Conservation (phyloP, 2,329 filamentous ascomycete species). For the Nemania sp. region DNA sequence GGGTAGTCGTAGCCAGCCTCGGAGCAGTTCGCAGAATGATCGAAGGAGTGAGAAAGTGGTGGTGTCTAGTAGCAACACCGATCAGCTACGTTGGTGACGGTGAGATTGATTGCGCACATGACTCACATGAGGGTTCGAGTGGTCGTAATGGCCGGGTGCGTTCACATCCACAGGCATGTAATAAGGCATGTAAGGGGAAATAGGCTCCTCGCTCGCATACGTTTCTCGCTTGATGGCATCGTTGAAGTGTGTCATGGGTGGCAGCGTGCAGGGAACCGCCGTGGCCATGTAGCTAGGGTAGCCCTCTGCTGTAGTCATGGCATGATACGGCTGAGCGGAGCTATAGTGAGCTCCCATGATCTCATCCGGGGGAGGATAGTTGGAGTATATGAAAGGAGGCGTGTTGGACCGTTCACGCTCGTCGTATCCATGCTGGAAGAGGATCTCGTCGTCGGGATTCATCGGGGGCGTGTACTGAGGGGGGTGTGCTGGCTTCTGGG, state of each 20-base stretch:
- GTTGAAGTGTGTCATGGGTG: slow-evolving; percentile 72
- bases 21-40: slow-evolving; percentile 73
- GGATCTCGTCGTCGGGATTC: slow-evolving; percentile 71
- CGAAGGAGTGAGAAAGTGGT: slow-evolving; percentile 79
- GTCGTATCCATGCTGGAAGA: slow-evolving; percentile 72
- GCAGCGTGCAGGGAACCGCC: slow-evolving; percentile 69
- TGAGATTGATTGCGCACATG: slow-evolving; percentile 59
- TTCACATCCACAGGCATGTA: slow-evolving; percentile 75
- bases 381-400: slow-evolving; percentile 75
- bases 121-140: slow-evolving; percentile 82
- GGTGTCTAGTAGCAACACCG: slow-evolving; percentile 72
- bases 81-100: slow-evolving; percentile 63
- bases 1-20: slow-evolving; percentile 74
- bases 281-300: slow-evolving; percentile 69
- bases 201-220: slow-evolving; percentile 67
- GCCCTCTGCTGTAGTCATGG: slow-evolving; percentile 63
- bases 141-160: slow-evolving; percentile 71
- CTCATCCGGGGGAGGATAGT: slow-evolving; percentile 76
- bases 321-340: slow-evolving; percentile 63
- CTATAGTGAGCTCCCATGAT: slow-evolving; percentile 71
- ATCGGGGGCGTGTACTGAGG: slow-evolving; percentile 73
- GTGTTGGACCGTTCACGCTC: slow-evolving; percentile 77
- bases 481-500: slow-evolving; percentile 58
- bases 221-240: slow-evolving; percentile 76
- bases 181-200: slow-evolving; percentile 77